Base-by-base conservation (phyloP, 768 basidiomycete genomes). In the Epithele typhae region DNA sequence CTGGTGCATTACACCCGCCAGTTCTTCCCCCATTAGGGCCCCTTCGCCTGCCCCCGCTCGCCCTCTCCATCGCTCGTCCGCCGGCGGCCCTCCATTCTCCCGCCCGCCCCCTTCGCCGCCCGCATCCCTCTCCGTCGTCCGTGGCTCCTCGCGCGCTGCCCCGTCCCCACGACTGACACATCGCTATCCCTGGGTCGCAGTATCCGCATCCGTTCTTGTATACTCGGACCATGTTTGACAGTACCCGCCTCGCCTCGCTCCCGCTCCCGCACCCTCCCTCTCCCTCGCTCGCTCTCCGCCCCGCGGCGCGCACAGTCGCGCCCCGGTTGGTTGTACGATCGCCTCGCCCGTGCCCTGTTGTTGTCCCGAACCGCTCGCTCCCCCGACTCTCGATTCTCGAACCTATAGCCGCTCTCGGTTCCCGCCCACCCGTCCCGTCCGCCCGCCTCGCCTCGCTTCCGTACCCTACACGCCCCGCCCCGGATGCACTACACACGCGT, bases 201-300 rank as follows among this genome's bases (percentile, higher is more conserved):
- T 49, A 32, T 46, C 44, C 36, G 39, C 46, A 32, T 46, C 42
- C 43, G 27, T 43, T 51, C 51, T 51, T 57, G 50, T 54, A 50
- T 50, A 49, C 49, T 49, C 45, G 54, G 55, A 53, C 53, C 54
- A 40, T 46, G 43, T 40, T 41, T 46, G 45, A 46, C 50, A 42
- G 48, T 46, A 40, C 11, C 37, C 33, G 37, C n/a, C 41, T 19
- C 30, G 18, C 23, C 35, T 21, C 39, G 25, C 15, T 25, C 25
- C 23, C 32, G n/a, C 25, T 35, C 18, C 38, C 21, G 25, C n/a
- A 25, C 42, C 25, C 32, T 27, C 4, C 34, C 36, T 27, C 18
- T 25, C 23, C 23, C 17, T 43, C 17, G 8, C 27, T 25, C 21
- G 37, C 34, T 42, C 41, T 11, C 46, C 43, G 25, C 33, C 37